Percentiles rank a stretch among this genome's conserved stretches.
Evolutionary conservation across 1,284 basidiomycete species (phyloP).

Genomic region (Ceratobasidium sp.): DNA sequence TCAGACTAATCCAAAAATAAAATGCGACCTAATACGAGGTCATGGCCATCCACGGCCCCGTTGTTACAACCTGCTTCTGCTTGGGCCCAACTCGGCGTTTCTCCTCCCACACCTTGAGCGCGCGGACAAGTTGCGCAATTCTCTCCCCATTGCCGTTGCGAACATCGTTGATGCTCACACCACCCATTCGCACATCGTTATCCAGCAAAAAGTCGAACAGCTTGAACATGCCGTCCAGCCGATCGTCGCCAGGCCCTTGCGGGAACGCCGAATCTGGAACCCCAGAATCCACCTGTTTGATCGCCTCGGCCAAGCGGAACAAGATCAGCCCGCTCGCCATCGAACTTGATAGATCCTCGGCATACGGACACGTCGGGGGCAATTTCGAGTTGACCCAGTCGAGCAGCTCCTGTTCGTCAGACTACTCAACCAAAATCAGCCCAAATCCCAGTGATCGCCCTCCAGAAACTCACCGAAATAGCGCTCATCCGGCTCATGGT

Average conservation of each 20-base stretch:
- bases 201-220: slow-evolving; percentile 90
- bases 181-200: slow-evolving; percentile 87
- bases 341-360: slow-evolving; percentile 61
- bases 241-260: slow-evolving; percentile 70
- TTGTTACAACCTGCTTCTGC: slow-evolving; percentile 57
- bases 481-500: slow-evolving; percentile 15
- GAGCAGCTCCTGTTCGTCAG: slow-evolving; percentile 64
- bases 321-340: slow-evolving; percentile 72
- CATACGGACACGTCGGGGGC: slow-evolving; percentile 69
- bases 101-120: slow-evolving; percentile 81
- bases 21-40: slow-evolving; percentile 7
- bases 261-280: slow-evolving; percentile 86
- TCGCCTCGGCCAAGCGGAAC: slow-evolving; percentile 77
- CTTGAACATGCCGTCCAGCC: slow-evolving; percentile 87
- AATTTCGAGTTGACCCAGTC: slow-evolving; percentile 89
- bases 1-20: slow-evolving; percentile 18
- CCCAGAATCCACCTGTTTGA: slow-evolving; percentile 64
- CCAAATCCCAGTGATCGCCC: not conserved
- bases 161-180: slow-evolving; percentile 90
- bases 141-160: slow-evolving; percentile 80
- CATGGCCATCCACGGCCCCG: slow-evolving; percentile 47
- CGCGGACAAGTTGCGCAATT: slow-evolving; percentile 78
- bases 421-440: not conserved
- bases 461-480: slow-evolving; percentile 22
- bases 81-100: slow-evolving; percentile 63